A percentile compares a stretch with the other conserved stretches of the same genome.
phyloP scores from a whole-genome alignment of 2,329 filamentous ascomycete genomes.

The Thelonectria blattea region DNA sequence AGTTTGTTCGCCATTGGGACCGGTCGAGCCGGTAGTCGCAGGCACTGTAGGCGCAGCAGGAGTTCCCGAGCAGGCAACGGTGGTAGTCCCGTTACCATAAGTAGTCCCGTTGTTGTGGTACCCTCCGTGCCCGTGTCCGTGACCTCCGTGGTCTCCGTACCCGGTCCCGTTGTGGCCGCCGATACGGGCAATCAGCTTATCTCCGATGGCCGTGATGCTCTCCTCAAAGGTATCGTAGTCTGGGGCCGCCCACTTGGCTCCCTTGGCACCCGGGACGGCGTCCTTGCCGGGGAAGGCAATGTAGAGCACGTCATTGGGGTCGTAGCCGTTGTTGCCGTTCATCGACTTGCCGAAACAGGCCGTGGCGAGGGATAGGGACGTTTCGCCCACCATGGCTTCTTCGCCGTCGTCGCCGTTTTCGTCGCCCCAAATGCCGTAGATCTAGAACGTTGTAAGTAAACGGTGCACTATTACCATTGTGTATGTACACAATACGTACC shows the following conservation, averaged over 20 bases:
- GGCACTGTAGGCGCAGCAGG: no score
- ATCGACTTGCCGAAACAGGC: slow-evolving; percentile 60
- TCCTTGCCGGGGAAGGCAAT: slow-evolving; percentile 61
- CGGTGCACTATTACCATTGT: no score
- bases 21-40: no score
- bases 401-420: slow-evolving; percentile 60
- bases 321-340: slow-evolving; percentile 62
- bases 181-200: neutral
- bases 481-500: slow-evolving; percentile 34
- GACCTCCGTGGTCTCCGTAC: no score
- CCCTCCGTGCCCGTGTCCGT: no score
- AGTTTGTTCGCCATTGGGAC: no score
- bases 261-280: slow-evolving; percentile 58
- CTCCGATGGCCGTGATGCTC: neutral
- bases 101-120: no score
- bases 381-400: slow-evolving; percentile 60
- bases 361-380: slow-evolving; percentile 62
- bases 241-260: slow-evolving; percentile 58
- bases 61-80: no score
- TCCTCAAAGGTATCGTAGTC: neutral
- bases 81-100: no score
- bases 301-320: slow-evolving; percentile 62
- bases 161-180: no score
- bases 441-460: slow-evolving; percentile 40
- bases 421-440: slow-evolving; percentile 67